Evolutionary conservation across 805 yeast species (phyloP).

Genomic region (Ogataea chonburiensis): DNA sequence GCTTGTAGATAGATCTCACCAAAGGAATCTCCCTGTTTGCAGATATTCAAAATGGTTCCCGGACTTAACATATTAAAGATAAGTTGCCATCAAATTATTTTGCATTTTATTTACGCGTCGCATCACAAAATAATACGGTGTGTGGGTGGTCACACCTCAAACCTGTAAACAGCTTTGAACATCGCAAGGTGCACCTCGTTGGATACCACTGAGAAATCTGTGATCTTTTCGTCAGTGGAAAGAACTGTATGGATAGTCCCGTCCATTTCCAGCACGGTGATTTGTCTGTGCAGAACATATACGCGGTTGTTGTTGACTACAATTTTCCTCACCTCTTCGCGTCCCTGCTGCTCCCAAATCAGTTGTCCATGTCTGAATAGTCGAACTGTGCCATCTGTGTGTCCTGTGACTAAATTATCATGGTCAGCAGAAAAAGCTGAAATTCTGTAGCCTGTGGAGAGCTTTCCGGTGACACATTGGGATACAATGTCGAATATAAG

Average conservation of each 20-base stretch:
- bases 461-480: constrained; percentile 25
- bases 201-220: not conserved
- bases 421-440: constrained; percentile 9
- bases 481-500: constrained; percentile 43
- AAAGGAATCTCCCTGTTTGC: constrained; percentile 23
- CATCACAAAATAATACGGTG: constrained; percentile 6
- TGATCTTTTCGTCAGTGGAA: not conserved
- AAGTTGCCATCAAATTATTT: constrained; percentile 13
- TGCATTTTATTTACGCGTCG: constrained; percentile 12
- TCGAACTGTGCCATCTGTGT: constrained; percentile 16
- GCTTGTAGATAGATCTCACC: constrained; percentile 30
- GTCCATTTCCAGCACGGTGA: not conserved
- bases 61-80: constrained; percentile 18
- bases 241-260: not conserved
- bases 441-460: constrained; percentile 14
- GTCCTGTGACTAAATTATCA: constrained; percentile 19
- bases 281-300: constrained; percentile 1
- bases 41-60: constrained; percentile 25
- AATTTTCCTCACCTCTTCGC: constrained; percentile 1
- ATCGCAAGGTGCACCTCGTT: constrained; percentile 1
- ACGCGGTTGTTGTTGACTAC: not conserved
- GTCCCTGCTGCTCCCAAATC: constrained; percentile 1
- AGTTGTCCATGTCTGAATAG: not conserved
- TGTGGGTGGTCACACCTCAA: not conserved
- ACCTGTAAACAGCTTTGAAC: not conserved